Conservation (phyloP, 768 basidiomycete genomes). For the Coprinopsis marcescibilis region DNA sequence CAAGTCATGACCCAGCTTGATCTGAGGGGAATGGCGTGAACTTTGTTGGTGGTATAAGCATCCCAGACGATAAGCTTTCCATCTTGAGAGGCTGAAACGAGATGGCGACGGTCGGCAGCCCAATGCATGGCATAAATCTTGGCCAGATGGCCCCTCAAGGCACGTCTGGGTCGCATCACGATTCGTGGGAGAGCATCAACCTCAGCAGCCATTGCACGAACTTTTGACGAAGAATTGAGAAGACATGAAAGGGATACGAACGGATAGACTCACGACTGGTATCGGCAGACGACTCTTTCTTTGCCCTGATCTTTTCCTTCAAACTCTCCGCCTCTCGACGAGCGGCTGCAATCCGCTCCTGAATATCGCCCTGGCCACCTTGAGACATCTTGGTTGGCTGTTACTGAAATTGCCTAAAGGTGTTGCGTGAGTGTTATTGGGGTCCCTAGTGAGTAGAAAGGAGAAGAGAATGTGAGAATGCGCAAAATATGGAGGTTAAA, state of each 20-base stretch:
- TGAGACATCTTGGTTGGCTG: conserved; percentile 47
- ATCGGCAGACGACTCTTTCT: conserved; percentile 95
- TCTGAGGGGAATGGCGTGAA: conserved; percentile 95
- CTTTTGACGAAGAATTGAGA: conserved; percentile 35
- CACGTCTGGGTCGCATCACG: conserved; percentile 92
- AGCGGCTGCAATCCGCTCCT: conserved; percentile 92
- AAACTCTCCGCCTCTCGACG: conserved; percentile 93
- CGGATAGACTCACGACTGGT: conserved; percentile 73
- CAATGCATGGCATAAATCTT: conserved; percentile 99
- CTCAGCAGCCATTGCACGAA: conserved; percentile 97
- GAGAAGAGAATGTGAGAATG: conserved; percentile 7
- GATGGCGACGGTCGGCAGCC: conserved; percentile 94
- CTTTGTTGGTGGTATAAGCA: conserved; percentile 99
- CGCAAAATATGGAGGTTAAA: conserved; percentile 4
- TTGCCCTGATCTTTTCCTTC: conserved; percentile 98
- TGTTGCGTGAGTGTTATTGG: background rate
- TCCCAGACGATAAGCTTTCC: conserved; percentile 99
- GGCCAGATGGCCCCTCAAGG: conserved; percentile 93
- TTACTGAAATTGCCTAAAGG: background rate
- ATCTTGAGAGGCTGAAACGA: conserved; percentile 99
- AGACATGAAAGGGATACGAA: conserved; percentile 9
- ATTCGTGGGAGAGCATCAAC: conserved; percentile 94
- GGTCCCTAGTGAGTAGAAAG: background rate
- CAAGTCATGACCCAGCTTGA: conserved; percentile 99
- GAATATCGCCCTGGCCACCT: conserved; percentile 77